These are phyloP conservation scores for Graphiopsis chlorocephala DNA, from an alignment of 2,329 filamentous ascomycete genomes.

Conservation along the genomic window DNA sequence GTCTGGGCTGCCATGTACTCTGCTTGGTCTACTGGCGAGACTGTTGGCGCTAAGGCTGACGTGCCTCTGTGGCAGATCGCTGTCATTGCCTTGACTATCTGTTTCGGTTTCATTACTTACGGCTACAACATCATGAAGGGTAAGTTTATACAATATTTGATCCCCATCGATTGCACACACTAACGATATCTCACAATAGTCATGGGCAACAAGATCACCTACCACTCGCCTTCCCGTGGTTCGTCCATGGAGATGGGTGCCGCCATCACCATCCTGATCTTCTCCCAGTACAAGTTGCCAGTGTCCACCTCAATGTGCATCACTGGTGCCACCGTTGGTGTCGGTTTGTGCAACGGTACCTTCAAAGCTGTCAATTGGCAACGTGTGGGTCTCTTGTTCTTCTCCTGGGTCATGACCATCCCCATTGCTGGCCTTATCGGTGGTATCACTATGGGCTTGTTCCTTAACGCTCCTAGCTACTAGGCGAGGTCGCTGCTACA, in stretches of 20 bases:
- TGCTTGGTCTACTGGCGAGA: conserved; percentile 53
- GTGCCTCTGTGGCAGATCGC: conserved; percentile 76
- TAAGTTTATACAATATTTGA: conserved; percentile 35
- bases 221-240: conserved; percentile 58
- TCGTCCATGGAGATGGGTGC: conserved; percentile 61
- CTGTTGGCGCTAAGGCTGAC: conserved; percentile 56
- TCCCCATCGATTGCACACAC: conserved; percentile 38
- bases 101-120: conserved; percentile 60
- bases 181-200: conserved; percentile 33
- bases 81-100: conserved; percentile 57
- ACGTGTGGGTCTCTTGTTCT: conserved; percentile 59
- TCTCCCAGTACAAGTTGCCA: conserved; percentile 61
- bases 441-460: conserved; percentile 60
- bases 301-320: conserved; percentile 66
- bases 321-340: conserved; percentile 60
- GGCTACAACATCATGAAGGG: conserved; percentile 65
- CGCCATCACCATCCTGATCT: conserved; percentile 62
- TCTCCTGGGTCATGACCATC: conserved; percentile 61
- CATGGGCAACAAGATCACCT: conserved; percentile 60
- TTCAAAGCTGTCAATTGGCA: conserved; percentile 62
- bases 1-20: conserved; percentile 63
- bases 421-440: conserved; percentile 57
- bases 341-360: conserved; percentile 60
- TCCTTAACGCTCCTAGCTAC: conserved; percentile 57
- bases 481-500: not conserved